Base-by-base conservation (phyloP, 805 yeast species). In the Ogataea corticis region DNA sequence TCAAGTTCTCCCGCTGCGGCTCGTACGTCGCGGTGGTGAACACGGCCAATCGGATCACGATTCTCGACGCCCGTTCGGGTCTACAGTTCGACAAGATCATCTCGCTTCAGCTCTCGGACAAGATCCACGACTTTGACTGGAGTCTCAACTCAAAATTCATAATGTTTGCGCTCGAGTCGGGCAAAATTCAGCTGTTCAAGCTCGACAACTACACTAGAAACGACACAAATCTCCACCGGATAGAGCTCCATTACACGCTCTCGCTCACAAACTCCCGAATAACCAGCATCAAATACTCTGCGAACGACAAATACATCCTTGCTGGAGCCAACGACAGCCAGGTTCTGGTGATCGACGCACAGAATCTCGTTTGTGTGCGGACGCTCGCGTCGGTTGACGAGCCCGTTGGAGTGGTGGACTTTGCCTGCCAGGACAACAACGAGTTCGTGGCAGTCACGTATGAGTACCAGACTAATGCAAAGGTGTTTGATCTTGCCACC, bases 241-340 rank as follows among this genome's bases (percentile, higher is more conserved):
- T 51, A 28, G 46, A 51, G 34, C 50, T 51, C 23, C 11, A 31
- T 7, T 44, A 40, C 37, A 31, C 55, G 12, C 40, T 45, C 15
- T 21, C 36, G 19, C 50, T 28, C 69, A 16, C 77, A 65, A 50
- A 58, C 65, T 44, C 68, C 72, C 9, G 62, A 18, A 66, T 70
- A 17, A 70, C 77, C 12, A 58, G 69, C 38, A 48, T 73, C 25
- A 50, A 58, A 10, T 57, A 69, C 19, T 70, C 72, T 39, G 70
- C 75, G 2, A 44, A 69, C 33, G 78, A 76, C 2, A 50, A 57
- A 16, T 68, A 56, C 46, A 47, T 76, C 29, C 68, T 67, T 13
- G 67, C 67, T 7, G 80, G 79, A 4, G 59, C 75, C 14, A 68
- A 67, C 42, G 80, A 76, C 49, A 79, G 82, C 29, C 68, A 71